Evolutionary conservation across 2,329 filamentous ascomycete species (phyloP).

Genomic region (Exophiala bonariae): DNA sequence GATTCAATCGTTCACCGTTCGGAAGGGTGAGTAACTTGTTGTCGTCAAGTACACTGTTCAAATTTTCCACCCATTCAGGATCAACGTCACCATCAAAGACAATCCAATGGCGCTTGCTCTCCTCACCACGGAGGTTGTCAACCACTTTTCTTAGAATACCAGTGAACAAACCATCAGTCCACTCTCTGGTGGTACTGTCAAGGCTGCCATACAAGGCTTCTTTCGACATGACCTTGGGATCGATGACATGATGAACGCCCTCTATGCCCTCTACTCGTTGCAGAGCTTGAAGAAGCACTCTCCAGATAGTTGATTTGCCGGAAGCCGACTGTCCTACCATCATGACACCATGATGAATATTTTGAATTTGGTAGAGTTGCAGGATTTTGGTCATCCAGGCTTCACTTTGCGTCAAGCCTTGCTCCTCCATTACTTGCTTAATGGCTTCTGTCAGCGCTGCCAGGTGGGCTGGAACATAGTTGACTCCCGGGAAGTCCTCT

Average conservation of each 20-base stretch:
- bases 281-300: conserved; percentile 83
- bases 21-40: conserved; percentile 97
- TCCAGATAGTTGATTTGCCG: conserved; percentile 95
- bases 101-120: conserved; percentile 97
- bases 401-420: conserved; percentile 85
- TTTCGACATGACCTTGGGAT: conserved; percentile 99
- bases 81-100: conserved; percentile 99
- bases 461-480: conserved; percentile 88
- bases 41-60: conserved; percentile 99
- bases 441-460: conserved; percentile 78
- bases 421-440: conserved; percentile 75
- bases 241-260: conserved; percentile 94
- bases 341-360: conserved; percentile 99
- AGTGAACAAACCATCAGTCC: conserved; percentile 98
- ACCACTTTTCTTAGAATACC: conserved; percentile 98
- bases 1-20: conserved; percentile 94
- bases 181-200: conserved; percentile 95
- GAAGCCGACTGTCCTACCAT: conserved; percentile 99
- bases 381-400: conserved; percentile 97
- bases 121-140: conserved; percentile 95
- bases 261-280: conserved; percentile 89
- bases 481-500: conserved; percentile 85
- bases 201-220: conserved; percentile 94
- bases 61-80: conserved; percentile 98
- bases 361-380: conserved; percentile 96